Conservation (phyloP, 139 green algal genomes). For the Chlamydomonas schloesseri region DNA sequence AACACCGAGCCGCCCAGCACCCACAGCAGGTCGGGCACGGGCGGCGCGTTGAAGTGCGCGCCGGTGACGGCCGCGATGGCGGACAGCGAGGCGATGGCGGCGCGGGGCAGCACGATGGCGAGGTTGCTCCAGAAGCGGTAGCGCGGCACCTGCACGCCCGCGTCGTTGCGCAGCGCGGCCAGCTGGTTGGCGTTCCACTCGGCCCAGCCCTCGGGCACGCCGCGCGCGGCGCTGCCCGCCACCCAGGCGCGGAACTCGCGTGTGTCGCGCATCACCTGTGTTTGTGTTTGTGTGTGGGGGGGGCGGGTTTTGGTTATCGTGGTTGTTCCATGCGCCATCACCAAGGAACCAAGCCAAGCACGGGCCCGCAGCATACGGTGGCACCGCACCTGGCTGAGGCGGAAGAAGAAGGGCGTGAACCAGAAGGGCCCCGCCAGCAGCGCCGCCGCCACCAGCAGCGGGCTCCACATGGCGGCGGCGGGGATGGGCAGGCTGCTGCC, state of each 20-base stretch:
- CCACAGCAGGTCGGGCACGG: conserved; percentile 7
- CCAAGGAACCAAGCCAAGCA: no score
- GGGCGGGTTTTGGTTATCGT: no score
- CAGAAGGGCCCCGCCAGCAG: conserved; percentile 80
- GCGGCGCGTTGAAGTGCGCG: background rate
- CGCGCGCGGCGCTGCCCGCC: background rate
- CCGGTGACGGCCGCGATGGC: conserved; percentile 17
- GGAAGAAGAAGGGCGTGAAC: conserved; percentile 83
- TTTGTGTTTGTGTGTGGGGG: background rate
- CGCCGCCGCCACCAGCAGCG: conserved; percentile 73
- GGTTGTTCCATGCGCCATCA: no score
- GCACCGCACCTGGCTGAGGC: conserved; percentile 28
- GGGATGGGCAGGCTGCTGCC: conserved; percentile 17
- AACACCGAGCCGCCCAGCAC: conserved; percentile 23
- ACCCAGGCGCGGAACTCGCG: conserved; percentile 1
- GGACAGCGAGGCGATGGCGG: background rate
- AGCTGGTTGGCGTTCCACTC: conserved; percentile 35
- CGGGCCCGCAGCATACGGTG: no score
- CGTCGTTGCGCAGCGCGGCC: conserved; percentile 3
- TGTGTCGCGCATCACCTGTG: conserved; percentile 16
- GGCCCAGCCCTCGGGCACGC: conserved; percentile 21
- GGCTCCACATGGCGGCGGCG: conserved; percentile 67
- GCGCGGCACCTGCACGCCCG: background rate
- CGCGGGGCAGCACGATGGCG: background rate
- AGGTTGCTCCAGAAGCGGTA: conserved; percentile 36